Percentiles rank a stretch among this genome's conserved stretches.
These are phyloP conservation scores for Mesembryanthemum crystallinum DNA, from an alignment of 148 eudicot genomes.

Conservation along the genomic window DNA sequence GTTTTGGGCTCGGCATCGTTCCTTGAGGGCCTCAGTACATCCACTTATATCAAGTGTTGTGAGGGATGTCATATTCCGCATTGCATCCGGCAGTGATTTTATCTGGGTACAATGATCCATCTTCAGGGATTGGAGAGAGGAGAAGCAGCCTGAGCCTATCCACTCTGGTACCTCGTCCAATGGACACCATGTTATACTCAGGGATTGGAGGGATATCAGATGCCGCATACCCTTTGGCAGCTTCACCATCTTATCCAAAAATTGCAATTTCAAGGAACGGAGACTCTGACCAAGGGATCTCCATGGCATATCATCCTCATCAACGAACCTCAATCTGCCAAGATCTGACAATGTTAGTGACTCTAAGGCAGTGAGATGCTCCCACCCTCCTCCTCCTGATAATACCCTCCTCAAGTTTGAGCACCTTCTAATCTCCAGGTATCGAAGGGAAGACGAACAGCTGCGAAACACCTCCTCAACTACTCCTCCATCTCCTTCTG, in stretches of 20 bases:
- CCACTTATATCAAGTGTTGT: background rate
- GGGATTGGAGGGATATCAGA: slow-evolving; percentile 17
- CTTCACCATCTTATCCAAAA: background rate
- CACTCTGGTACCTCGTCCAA: slow-evolving; percentile 13
- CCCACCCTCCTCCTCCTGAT: slow-evolving; percentile 13
- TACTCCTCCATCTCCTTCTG: slow-evolving; percentile 5
- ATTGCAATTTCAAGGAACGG: background rate
- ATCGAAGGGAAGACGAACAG: slow-evolving; percentile 14
- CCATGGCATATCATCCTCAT: slow-evolving; percentile 8
- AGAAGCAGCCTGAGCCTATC: background rate
- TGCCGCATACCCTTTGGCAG: slow-evolving; percentile 19
- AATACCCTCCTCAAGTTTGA: slow-evolving; percentile 10
- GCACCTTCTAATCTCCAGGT: background rate
- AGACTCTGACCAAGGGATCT: background rate
- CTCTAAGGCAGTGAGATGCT: slow-evolving; percentile 26
- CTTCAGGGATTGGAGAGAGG: slow-evolving; percentile 2
- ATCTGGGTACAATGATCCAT: background rate
- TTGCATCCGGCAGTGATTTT: slow-evolving; percentile 18
- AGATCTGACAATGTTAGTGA: background rate
- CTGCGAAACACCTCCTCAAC: background rate
- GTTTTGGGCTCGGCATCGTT: slow-evolving; percentile 11
- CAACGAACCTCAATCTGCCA: background rate
- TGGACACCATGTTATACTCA: background rate
- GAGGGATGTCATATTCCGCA: slow-evolving; percentile 14
- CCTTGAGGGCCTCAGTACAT: background rate